These are phyloP conservation scores for Senna tora DNA, from an alignment of 306 rosid genomes.

Conservation along the genomic window DNA sequence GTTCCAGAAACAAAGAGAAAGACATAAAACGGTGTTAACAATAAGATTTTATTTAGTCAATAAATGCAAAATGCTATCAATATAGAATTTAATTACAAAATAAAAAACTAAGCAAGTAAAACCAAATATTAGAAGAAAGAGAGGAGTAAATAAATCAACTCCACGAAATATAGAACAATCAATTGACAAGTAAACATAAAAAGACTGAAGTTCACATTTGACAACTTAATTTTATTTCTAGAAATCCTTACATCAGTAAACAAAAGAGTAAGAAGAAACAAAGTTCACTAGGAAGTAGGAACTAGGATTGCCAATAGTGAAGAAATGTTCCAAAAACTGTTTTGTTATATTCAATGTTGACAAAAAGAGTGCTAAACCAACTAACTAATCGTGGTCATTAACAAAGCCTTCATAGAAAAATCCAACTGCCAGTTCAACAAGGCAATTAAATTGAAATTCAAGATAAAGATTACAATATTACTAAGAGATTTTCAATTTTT, in stretches of 20 bases:
- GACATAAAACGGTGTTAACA: background rate
- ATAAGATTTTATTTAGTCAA: background rate
- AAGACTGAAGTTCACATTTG: background rate
- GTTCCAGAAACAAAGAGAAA: constrained; percentile 40
- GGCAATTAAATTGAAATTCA: constrained; percentile 3
- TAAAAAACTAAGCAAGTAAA: background rate
- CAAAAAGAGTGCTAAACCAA: constrained; percentile 11
- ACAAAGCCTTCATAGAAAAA: constrained; percentile 11
- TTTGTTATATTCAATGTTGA: background rate
- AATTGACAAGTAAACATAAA: background rate
- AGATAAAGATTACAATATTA: constrained; percentile 6
- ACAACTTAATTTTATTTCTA: background rate
- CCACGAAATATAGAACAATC: constrained; percentile 12
- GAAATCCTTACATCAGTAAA: background rate
- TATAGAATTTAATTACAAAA: background rate
- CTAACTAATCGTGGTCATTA: background rate
- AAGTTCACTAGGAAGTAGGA: background rate
- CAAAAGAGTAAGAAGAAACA: background rate
- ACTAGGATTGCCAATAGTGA: background rate
- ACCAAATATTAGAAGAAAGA: background rate
- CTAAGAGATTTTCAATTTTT: background rate
- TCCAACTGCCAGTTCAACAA: constrained; percentile 6
- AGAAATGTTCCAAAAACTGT: background rate
- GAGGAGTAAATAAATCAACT: background rate
- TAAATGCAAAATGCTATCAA: background rate